A percentile compares a stretch with the other conserved stretches of the same genome.
Conservation (phyloP, 164 flowering plant species). For the grape (Vitis vinifera) region ASM3070453v1 NC_081822.1:12605501-12606000, state of each 20-base stretch:
- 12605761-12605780: conserved; percentile 40
- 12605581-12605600: conserved; percentile 63
- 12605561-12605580: conserved; percentile 48
- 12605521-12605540: conserved; percentile 65
- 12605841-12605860: conserved; percentile 45
- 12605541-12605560: conserved; percentile 64
- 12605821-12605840: conserved; percentile 43
- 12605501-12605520: conserved; percentile 62
- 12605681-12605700: conserved; percentile 56
- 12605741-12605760: conserved; percentile 51
- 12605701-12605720: conserved; percentile 34
- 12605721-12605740: conserved; percentile 64
- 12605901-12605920: conserved; percentile 28
- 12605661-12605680: conserved; percentile 56
- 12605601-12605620: conserved; percentile 64
- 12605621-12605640: conserved; percentile 34
- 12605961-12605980: conserved; percentile 51
- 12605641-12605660: conserved; percentile 50
- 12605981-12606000: conserved; percentile 51
- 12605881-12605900: conserved; percentile 57
- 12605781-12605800: conserved; percentile 54
- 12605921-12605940: conserved; percentile 52
- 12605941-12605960: conserved; percentile 75
- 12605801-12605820: conserved; percentile 55
- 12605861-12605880: conserved; percentile 62